A percentile compares a stretch with the other conserved stretches of the same genome.
Conservation (phyloP, 2,329 filamentous ascomycete species). For the Neonectria neomacrospora region DNA sequence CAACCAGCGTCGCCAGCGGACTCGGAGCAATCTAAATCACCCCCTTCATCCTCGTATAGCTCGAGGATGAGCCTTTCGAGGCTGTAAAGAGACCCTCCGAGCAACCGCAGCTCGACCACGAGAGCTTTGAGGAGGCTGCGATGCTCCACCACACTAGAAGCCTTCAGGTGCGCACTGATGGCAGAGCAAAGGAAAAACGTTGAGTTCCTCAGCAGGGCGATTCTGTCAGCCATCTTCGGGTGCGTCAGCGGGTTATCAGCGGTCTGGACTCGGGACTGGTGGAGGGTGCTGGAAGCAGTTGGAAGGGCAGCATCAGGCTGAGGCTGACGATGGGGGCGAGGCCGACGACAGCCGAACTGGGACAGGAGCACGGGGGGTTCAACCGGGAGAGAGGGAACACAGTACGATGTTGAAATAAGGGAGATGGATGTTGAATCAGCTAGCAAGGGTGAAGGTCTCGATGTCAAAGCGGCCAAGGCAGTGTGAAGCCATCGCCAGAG, state of each 20-base stretch:
- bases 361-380: not conserved
- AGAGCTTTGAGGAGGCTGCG: constrained; percentile 33
- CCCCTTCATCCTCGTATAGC: constrained; percentile 23
- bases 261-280: not conserved
- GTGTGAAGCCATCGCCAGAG: constrained; percentile 4
- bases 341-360: constrained; percentile 6
- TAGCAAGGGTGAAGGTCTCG: not conserved
- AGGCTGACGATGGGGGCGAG: constrained; percentile 12
- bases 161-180: constrained; percentile 29
- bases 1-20: constrained; percentile 20
- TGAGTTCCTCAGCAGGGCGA: constrained; percentile 33
- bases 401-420: not conserved
- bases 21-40: not conserved
- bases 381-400: not conserved
- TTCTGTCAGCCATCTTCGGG: constrained; percentile 27
- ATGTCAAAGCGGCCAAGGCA: not conserved
- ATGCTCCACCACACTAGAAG: not conserved
- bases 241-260: not conserved
- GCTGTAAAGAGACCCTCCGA: constrained; percentile 38
- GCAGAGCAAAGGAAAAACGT: constrained; percentile 32
- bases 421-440: not conserved
- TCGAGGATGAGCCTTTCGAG: constrained; percentile 40
- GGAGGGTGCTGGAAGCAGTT: not conserved
- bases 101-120: constrained; percentile 37
- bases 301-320: constrained; percentile 16